Conservation (phyloP, 2,329 filamentous ascomycete genomes). For the Xylaria polymorpha region DNA sequence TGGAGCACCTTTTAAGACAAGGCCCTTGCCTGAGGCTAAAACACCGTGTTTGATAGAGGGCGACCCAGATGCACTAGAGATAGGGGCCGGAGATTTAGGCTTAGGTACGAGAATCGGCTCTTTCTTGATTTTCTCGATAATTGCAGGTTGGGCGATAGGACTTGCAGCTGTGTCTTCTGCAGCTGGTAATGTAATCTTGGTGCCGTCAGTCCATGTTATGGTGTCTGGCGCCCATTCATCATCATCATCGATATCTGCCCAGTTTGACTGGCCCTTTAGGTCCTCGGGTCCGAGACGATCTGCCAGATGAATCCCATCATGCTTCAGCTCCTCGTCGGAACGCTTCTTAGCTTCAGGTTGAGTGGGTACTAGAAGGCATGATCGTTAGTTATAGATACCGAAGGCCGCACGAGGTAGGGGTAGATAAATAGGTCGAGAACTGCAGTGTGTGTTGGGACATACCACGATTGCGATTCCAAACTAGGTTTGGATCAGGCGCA, state of each 20-base stretch:
- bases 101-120: conserved; percentile 53
- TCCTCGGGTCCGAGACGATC: conserved; percentile 82
- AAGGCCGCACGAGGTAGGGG: background rate
- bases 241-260: conserved; percentile 91
- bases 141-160: conserved; percentile 40
- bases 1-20: conserved; percentile 73
- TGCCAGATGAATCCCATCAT: conserved; percentile 87
- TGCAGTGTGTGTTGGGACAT: conserved; percentile 50
- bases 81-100: conserved; percentile 58
- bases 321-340: conserved; percentile 87
- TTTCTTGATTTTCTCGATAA: conserved; percentile 58
- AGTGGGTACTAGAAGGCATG: conserved; percentile 62
- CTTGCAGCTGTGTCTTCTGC: conserved; percentile 61
- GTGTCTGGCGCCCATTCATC: conserved; percentile 88
- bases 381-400: conserved; percentile 12
- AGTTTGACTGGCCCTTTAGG: conserved; percentile 79
- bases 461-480: conserved; percentile 93
- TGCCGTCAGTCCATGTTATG: conserved; percentile 89
- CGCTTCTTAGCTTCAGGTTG: conserved; percentile 81
- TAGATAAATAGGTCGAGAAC: conserved; percentile 12
- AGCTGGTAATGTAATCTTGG: conserved; percentile 79
- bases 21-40: conserved; percentile 66
- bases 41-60: conserved; percentile 59
- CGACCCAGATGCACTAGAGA: conserved; percentile 49
- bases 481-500: conserved; percentile 76